Percentiles rank a stretch among this genome's conserved stretches.
Evolutionary conservation across 257 asterid species (phyloP).

Genomic region (Cruciata laevipes): DNA sequence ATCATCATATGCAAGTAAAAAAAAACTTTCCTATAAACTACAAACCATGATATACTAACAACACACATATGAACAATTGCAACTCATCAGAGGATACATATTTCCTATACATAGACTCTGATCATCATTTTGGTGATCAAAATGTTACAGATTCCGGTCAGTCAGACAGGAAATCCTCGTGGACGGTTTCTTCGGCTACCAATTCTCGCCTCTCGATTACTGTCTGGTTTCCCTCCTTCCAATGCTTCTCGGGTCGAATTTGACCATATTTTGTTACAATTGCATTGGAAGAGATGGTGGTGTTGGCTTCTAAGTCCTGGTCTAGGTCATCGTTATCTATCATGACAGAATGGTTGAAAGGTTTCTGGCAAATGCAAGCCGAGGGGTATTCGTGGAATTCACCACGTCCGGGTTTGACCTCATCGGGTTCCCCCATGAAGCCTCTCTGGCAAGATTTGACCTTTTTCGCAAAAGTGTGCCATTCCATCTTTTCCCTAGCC

Average conservation of each 20-base stretch:
- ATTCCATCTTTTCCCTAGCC: constrained; percentile 59
- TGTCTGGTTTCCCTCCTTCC: constrained; percentile 18
- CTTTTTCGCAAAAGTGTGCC: constrained; percentile 72
- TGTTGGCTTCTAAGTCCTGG: constrained; percentile 15
- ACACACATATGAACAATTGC: constrained; percentile 17
- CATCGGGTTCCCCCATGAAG: constrained; percentile 98
- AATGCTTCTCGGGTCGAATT: constrained; percentile 15
- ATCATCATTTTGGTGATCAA: constrained; percentile 1
- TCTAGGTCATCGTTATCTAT: constrained; percentile 22
- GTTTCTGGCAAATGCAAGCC: constrained; percentile 76
- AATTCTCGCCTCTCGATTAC: constrained; percentile 24
- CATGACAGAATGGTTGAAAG: constrained; percentile 29
- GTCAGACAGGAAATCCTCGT: constrained; percentile 39
- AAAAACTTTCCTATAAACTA: constrained; percentile 2
- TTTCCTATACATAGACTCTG: constrained; percentile 20
- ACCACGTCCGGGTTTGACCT: constrained; percentile 86
- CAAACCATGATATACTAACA: not conserved
- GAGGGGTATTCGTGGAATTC: constrained; percentile 92
- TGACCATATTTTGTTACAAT: constrained; percentile 12
- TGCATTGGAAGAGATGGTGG: constrained; percentile 27
- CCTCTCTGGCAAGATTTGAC: constrained; percentile 91
- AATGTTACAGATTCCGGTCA: constrained; percentile 12
- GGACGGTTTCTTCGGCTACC: constrained; percentile 34
- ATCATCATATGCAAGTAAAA: not conserved
- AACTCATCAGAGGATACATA: constrained; percentile 10